Conservation (phyloP, 768 basidiomycete species). For the Hydnum rufescens region DNA sequence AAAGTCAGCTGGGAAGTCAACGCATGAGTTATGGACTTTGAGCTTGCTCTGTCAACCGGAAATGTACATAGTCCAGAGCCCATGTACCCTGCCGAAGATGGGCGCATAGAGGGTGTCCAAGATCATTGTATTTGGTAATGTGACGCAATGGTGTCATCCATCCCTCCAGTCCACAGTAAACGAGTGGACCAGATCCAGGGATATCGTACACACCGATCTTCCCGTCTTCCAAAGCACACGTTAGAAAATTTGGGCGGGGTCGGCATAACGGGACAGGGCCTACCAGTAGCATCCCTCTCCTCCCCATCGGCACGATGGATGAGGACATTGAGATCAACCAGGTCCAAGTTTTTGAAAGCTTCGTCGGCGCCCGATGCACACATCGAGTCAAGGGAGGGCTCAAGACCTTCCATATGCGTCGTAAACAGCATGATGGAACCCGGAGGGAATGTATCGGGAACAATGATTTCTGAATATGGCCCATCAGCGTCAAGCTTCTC, state of each 20-base stretch:
- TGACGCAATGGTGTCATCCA: conserved; percentile 83
- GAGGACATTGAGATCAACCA: conserved; percentile 76
- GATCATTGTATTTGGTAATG: conserved; percentile 78
- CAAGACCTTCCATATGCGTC: conserved; percentile 60
- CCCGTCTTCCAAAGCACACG: conserved; percentile 22
- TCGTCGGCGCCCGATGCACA: conserved; percentile 52
- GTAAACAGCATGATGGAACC: conserved; percentile 88
- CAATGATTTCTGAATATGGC: conserved; percentile 53
- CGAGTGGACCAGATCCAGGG: conserved; percentile 50
- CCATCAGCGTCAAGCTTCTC: conserved; percentile 47
- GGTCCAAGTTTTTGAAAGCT: conserved; percentile 50
- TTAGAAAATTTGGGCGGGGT: background rate
- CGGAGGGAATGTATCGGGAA: conserved; percentile 86
- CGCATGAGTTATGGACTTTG: conserved; percentile 7
- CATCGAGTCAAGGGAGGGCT: conserved; percentile 47
- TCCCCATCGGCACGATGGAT: conserved; percentile 81
- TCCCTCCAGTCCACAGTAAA: conserved; percentile 89
- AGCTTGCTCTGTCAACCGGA: conserved; percentile 47
- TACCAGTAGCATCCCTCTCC: conserved; percentile 67
- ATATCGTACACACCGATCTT: conserved; percentile 69
- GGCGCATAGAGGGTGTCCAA: conserved; percentile 78
- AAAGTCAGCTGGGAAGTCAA: background rate
- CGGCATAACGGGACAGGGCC: background rate
- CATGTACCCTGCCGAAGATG: conserved; percentile 78
- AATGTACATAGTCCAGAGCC: conserved; percentile 76